Conservation (phyloP, 345 rosid genomes). For the Arabis alpina region DNA sequence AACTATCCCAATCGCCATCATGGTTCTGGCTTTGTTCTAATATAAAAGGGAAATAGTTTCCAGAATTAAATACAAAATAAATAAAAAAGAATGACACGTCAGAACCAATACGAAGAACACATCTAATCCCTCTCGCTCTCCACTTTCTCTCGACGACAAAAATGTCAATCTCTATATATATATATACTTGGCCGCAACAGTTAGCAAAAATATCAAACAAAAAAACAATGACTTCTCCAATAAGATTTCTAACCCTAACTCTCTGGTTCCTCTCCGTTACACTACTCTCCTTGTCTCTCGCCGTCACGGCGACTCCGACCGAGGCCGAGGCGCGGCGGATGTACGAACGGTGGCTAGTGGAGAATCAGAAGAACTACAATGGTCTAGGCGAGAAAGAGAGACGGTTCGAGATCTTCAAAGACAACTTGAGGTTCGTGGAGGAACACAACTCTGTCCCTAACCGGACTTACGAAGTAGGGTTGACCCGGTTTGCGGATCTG, state of each 20-base stretch:
- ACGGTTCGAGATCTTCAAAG: constrained; percentile 69
- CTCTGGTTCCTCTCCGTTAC: too few relatives aligned
- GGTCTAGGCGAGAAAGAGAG: constrained; percentile 66
- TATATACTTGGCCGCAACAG: constrained; percentile 31
- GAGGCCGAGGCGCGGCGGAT: constrained; percentile 43
- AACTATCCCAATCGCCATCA: constrained; percentile 1
- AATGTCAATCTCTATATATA: constrained; percentile 1
- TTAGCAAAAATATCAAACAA: constrained; percentile 20
- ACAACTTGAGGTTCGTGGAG: constrained; percentile 58
- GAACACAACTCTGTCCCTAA: constrained; percentile 54
- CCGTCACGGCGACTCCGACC: constrained; percentile 1
- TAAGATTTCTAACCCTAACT: too few relatives aligned
- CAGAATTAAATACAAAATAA: neutral
- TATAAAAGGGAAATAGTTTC: too few relatives aligned
- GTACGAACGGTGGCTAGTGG: constrained; percentile 66
- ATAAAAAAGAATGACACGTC: constrained; percentile 26
- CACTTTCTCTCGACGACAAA: constrained; percentile 25
- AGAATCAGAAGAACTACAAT: constrained; percentile 56
- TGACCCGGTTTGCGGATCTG: constrained; percentile 74
- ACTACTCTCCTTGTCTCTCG: too few relatives aligned
- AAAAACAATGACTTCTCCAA: too few relatives aligned
- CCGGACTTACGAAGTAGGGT: constrained; percentile 56
- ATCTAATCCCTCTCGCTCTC: constrained; percentile 30
- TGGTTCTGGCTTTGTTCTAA: neutral
- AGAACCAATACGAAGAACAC: constrained; percentile 36